A percentile compares a stretch with the other conserved stretches of the same genome.
Conservation (phyloP, 129 eudicot genomes). For the Lactuca saligna region DNA sequence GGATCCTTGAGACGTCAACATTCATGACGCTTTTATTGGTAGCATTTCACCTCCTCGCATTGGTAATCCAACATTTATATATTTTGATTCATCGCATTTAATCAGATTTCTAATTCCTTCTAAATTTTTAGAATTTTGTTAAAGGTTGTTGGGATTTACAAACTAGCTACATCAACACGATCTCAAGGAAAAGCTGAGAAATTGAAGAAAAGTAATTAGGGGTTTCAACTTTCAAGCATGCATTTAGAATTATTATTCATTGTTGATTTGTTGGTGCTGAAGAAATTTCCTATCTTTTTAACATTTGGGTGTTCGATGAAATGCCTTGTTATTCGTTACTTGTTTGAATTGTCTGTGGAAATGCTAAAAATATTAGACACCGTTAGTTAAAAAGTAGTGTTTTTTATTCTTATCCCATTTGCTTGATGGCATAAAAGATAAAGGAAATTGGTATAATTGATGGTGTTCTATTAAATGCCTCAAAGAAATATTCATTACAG, state of each 20-base stretch:
- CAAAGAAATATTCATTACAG: not conserved
- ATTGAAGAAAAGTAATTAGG: constrained; percentile 30
- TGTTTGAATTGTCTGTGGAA: not conserved
- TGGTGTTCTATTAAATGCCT: constrained; percentile 4
- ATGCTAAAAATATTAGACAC: not conserved
- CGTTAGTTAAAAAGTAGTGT: not conserved
- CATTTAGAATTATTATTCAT: not conserved
- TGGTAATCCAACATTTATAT: constrained; percentile 5
- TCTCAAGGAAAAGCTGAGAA: constrained; percentile 24
- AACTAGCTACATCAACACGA: constrained; percentile 31
- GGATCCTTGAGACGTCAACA: constrained; percentile 36
- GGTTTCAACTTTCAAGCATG: constrained; percentile 17
- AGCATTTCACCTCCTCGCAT: constrained; percentile 28
- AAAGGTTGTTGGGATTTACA: constrained; percentile 32
- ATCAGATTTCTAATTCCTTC: not conserved
- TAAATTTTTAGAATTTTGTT: not conserved
- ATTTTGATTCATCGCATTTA: constrained; percentile 2
- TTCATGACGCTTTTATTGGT: constrained; percentile 30
- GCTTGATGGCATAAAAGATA: not conserved
- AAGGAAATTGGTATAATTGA: not conserved
- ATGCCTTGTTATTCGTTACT: not conserved
- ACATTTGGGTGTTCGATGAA: not conserved
- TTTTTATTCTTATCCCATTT: not conserved
- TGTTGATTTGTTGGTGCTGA: too few species aligned
- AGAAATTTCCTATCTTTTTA: not conserved